Base-by-base conservation (phyloP, 768 basidiomycete genomes). In the Termitomyces sp. region DNA sequence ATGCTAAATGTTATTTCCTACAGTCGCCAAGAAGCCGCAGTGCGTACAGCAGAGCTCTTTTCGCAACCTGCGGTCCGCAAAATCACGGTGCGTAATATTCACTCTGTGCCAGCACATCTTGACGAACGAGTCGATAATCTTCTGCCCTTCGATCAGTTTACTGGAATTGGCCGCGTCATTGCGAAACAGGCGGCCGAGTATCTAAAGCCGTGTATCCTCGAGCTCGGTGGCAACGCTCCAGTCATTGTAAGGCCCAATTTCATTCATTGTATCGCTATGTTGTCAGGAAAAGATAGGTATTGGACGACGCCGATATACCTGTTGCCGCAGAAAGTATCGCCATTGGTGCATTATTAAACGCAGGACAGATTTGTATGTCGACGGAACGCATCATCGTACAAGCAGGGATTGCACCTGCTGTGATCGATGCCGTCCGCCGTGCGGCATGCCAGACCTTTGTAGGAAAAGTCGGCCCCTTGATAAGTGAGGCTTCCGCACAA, bases 191-290 rank as follows among this genome's bases (percentile, higher is more conserved):
- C 81, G 11, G 81, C 80, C 11, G 82, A 82, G 56, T 59, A 79
- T 55, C 66, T 83, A 22, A 84, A 83, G 57, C 79, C 81, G 7
- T 77, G 77, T 47, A 72, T 83, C 3, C 66, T 84, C 23, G 81
- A 84, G 57, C 72, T 84, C 0, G 81, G 81, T 15, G 79, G 81
- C 7, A 82, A 83, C 58, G 69, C 79, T 1, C 80, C 81, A 2
- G 72, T 74, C 1, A 66, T 83, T 23, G 78, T 83, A 48, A 49
- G 78, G 65, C 18, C 1, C 9, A 11, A 40, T 9, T 39, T 0
- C 11, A n/a, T 47, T n/a, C n/a, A 7, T 36, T 6, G 16, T 36
- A 36, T 36, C 16, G n/a, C 35, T 16, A 36, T n/a, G 7, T 36
- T 16, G 6, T n/a, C 16, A 36, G n/a, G 16, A 36, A 2, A 5